Conservation (phyloP, 2,329 filamentous ascomycete species). For the Paecilomyces niveus region DNA sequence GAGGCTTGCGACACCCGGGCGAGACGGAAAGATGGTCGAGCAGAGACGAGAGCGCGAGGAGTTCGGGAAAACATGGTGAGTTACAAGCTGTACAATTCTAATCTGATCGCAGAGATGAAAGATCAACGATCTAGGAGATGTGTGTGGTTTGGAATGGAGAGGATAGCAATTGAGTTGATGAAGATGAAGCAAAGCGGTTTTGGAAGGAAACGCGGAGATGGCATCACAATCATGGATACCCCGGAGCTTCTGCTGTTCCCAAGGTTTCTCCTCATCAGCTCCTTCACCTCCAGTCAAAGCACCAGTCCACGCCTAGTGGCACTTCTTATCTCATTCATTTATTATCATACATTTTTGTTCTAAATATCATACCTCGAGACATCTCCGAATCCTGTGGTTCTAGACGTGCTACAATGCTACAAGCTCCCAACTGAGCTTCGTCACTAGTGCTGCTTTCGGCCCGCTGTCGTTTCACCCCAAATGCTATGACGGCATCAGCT, state of each 20-base stretch:
- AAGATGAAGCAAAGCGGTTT: constrained; percentile 23
- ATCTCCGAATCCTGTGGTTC: neutral
- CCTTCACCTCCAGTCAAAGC: neutral
- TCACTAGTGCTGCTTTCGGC: neutral
- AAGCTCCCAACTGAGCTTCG: neutral
- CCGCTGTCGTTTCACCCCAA: neutral
- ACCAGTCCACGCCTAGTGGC: neutral
- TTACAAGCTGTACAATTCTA: constrained; percentile 11
- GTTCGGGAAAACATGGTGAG: constrained; percentile 37
- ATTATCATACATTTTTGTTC: neutral
- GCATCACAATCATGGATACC: neutral
- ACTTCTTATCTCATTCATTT: neutral
- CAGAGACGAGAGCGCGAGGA: constrained; percentile 31
- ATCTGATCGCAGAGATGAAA: neutral
- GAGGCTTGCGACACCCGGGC: constrained; percentile 9
- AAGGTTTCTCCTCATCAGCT: neutral
- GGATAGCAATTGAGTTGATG: neutral
- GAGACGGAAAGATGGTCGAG: constrained; percentile 16
- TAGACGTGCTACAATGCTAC: neutral
- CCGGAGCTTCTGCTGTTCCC: constrained; percentile 4
- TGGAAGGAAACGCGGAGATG: neutral
- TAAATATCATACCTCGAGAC: neutral
- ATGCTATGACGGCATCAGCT: neutral
- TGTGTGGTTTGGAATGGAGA: neutral
- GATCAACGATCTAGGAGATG: neutral